Percentiles rank a stretch among this genome's conserved stretches.
Conservation (phyloP, 1,284 basidiomycete species). For the Fomitiporia mediterranea region DNA sequence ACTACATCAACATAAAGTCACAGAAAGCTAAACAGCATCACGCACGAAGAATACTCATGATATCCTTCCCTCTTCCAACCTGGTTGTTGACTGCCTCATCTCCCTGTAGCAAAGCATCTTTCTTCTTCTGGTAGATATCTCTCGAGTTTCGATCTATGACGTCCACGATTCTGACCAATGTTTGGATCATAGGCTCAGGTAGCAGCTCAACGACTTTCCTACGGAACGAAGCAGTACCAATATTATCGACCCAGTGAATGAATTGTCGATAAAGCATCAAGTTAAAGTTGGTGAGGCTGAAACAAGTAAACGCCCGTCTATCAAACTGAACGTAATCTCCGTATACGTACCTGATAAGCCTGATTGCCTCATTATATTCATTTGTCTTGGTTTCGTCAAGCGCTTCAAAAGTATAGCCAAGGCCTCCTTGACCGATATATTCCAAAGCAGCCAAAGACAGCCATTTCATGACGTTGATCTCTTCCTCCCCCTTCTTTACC, state of each 20-base stretch:
- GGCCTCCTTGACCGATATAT: conserved; percentile 32
- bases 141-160: conserved; percentile 19
- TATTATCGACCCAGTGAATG: conserved; percentile 3
- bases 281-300: conserved; percentile 8
- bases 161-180: conserved; percentile 31
- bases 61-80: conserved; percentile 26
- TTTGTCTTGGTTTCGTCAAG: conserved; percentile 27
- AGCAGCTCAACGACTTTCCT: conserved; percentile 11
- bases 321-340: too few relatives aligned
- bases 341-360: too few relatives aligned
- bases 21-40: background rate
- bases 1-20: conserved; percentile 7
- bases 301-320: too few relatives aligned
- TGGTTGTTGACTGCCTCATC: conserved; percentile 20
- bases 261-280: conserved; percentile 8
- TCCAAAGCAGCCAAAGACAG: conserved; percentile 35
- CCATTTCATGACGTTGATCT: conserved; percentile 41
- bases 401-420: conserved; percentile 22
- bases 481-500: conserved; percentile 20
- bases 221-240: conserved; percentile 20
- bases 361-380: conserved; percentile 28
- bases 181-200: conserved; percentile 19
- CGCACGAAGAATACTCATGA: conserved; percentile 26
- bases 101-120: conserved; percentile 17
- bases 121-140: conserved; percentile 20